Percentiles rank a stretch among this genome's conserved stretches.
These are phyloP conservation scores for Aspergillus pseudonomiae DNA, from an alignment of 2,329 filamentous ascomycete species.

Conservation along the genomic window DNA sequence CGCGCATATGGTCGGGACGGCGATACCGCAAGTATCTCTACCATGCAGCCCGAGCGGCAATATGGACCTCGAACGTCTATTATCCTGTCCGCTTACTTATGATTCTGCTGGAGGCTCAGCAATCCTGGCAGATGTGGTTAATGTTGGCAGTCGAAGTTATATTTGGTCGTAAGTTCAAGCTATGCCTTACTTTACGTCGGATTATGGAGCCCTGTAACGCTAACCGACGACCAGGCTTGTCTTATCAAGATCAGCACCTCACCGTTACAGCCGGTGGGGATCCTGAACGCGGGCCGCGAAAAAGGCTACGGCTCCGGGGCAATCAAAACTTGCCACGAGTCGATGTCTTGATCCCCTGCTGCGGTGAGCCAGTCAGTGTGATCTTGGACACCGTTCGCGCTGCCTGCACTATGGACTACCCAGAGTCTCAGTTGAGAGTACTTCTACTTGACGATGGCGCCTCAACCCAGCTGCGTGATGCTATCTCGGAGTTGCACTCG, in stretches of 20 bases:
- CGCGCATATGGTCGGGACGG: constrained; percentile 16
- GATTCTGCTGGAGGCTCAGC: constrained; percentile 9
- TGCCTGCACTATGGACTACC: constrained; percentile 60
- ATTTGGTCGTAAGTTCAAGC: constrained; percentile 26
- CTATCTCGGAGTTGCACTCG: constrained; percentile 41
- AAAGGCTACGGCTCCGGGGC: constrained; percentile 26
- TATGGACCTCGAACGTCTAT: constrained; percentile 25
- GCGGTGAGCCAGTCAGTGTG: constrained; percentile 59
- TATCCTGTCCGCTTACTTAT: constrained; percentile 23
- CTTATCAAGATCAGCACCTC: constrained; percentile 28
- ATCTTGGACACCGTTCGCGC: constrained; percentile 61
- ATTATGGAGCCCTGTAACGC: not conserved
- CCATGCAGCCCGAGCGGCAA: constrained; percentile 19
- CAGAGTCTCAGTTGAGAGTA: constrained; percentile 55
- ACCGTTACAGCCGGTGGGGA: constrained; percentile 22
- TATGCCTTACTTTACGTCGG: not conserved
- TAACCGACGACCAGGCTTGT: constrained; percentile 20
- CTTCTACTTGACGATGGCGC: constrained; percentile 60
- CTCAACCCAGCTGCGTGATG: constrained; percentile 46
- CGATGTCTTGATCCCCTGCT: constrained; percentile 62
- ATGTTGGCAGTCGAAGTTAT: constrained; percentile 30
- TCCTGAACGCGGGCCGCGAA: constrained; percentile 14
- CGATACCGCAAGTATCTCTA: constrained; percentile 23
- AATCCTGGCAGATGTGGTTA: constrained; percentile 31
- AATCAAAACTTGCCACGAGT: constrained; percentile 55